phyloP scores from a whole-genome alignment of 2,329 filamentous ascomycete species.

The Pyrenophora teres region DNA sequence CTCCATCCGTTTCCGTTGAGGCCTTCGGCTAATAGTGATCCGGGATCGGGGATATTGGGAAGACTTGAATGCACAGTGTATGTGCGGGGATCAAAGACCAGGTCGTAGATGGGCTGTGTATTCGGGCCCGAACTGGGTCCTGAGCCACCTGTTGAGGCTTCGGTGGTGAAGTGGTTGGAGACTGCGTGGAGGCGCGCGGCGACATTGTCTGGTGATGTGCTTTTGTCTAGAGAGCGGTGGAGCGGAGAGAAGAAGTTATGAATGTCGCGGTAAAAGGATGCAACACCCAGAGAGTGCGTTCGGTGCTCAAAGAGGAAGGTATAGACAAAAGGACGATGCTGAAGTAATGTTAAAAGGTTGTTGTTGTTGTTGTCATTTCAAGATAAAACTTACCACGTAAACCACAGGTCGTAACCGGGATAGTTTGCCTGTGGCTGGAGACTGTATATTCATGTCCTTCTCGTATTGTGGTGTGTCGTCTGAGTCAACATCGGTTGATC shows the following conservation, averaged over 20 bases:
- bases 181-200: constrained; percentile 49
- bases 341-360: background rate
- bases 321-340: constrained; percentile 74
- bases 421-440: constrained; percentile 13
- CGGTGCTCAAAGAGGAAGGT: constrained; percentile 71
- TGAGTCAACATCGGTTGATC: constrained; percentile 19
- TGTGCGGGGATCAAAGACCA: constrained; percentile 64
- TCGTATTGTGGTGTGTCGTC: constrained; percentile 31
- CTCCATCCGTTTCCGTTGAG: constrained; percentile 50
- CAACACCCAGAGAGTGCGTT: constrained; percentile 58
- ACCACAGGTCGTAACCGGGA: constrained; percentile 67
- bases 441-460: constrained; percentile 18
- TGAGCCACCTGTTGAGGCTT: constrained; percentile 38
- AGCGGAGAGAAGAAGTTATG: constrained; percentile 58
- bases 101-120: constrained; percentile 59
- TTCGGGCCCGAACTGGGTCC: constrained; percentile 38
- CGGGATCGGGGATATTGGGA: constrained; percentile 65
- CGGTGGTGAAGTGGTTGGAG: constrained; percentile 42
- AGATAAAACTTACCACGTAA: constrained; percentile 59
- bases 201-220: constrained; percentile 50
- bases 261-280: constrained; percentile 55
- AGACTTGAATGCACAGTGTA: constrained; percentile 65
- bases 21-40: constrained; percentile 49
- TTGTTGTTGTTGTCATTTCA: fast-evolving
- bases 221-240: constrained; percentile 51